phyloP scores from a whole-genome alignment of 345 rosid species.

The Euphorbia pulcherrima region DNA sequence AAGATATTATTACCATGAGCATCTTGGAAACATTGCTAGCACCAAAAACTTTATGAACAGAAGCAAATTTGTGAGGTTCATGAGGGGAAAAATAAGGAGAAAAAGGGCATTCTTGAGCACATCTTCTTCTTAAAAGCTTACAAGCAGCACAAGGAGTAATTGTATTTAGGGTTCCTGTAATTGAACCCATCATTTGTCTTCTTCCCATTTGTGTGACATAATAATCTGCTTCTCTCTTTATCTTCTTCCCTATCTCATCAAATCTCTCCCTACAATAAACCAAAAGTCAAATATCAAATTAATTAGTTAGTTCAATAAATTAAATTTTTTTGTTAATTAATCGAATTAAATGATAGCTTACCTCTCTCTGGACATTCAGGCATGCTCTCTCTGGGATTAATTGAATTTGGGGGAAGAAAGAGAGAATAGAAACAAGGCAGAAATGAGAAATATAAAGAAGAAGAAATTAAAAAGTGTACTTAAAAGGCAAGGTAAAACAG shows the following conservation, averaged over 20 bases:
- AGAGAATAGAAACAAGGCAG: conserved; percentile 15
- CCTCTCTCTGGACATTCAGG: conserved; percentile 99
- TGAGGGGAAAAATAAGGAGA: conserved; percentile 88
- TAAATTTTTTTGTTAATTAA: no score
- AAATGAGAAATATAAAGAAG: conserved; percentile 29
- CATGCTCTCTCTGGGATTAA: conserved; percentile 52
- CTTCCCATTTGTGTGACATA: conserved; percentile 62
- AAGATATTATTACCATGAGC: no score
- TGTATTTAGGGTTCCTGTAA: no score
- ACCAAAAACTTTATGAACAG: conserved; percentile 83
- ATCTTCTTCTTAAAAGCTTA: conserved; percentile 80
- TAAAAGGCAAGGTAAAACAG: conserved; percentile 69
- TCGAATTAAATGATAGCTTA: no score
- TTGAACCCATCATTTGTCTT: conserved; percentile 71
- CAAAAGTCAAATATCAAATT: no score
- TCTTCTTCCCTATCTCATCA: conserved; percentile 81
- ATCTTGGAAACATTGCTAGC: conserved; percentile 94
- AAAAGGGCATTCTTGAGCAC: conserved; percentile 69
- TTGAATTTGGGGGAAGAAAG: conserved; percentile 22
- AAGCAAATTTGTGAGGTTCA: conserved; percentile 82
- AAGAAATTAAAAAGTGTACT: conserved; percentile 44
- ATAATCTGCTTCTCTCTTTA: conserved; percentile 74
- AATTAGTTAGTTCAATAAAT: no score
- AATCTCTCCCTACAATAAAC: conserved; percentile 80
- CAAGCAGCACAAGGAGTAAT: conserved; percentile 98